Evolutionary conservation across 805 yeast species (phyloP).

Genomic region (Helenozyma rhizophorensis): DNA sequence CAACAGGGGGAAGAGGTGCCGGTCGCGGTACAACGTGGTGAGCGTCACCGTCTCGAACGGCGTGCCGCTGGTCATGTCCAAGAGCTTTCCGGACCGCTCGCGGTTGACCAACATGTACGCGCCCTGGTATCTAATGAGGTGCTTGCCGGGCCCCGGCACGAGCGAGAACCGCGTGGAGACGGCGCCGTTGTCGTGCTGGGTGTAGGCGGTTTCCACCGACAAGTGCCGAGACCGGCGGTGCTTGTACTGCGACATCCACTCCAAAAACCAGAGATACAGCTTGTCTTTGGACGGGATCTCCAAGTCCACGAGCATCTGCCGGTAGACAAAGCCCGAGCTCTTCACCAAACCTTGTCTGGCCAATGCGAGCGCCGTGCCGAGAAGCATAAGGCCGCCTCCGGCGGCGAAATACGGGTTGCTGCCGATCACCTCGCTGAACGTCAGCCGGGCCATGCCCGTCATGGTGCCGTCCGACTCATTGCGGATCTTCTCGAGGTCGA

Average conservation of each 20-base stretch:
- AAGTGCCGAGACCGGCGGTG: slow-evolving; percentile 74
- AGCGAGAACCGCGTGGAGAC: slow-evolving; percentile 81
- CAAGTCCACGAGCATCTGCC: slow-evolving; percentile 83
- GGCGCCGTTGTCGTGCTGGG: slow-evolving; percentile 90
- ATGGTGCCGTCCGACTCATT: slow-evolving; percentile 35
- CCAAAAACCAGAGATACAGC: slow-evolving; percentile 90
- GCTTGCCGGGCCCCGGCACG: slow-evolving; percentile 98
- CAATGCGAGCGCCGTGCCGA: slow-evolving; percentile 85
- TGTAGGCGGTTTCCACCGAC: slow-evolving; percentile 81
- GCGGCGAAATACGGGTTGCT: slow-evolving; percentile 96
- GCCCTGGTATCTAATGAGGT: slow-evolving; percentile 76
- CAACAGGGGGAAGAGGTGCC: slow-evolving; percentile 62
- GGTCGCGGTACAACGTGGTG: slow-evolving; percentile 83
- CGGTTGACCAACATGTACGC: slow-evolving; percentile 86
- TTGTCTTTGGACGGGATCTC: slow-evolving; percentile 93
- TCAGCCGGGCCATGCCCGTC: slow-evolving; percentile 27
- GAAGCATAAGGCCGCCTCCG: slow-evolving; percentile 94
- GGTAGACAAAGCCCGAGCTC: slow-evolving; percentile 63
- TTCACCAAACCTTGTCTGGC: slow-evolving; percentile 65
- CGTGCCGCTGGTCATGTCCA: slow-evolving; percentile 85
- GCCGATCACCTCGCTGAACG: slow-evolving; percentile 52
- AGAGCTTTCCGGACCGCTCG: slow-evolving; percentile 83
- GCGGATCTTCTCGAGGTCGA: slow-evolving; percentile 35
- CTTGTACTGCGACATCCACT: slow-evolving; percentile 90
- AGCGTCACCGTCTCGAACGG: slow-evolving; percentile 96